Evolutionary conservation across 805 yeast genomes (phyloP).

Genomic region (Clavispora asparagi): DNA sequence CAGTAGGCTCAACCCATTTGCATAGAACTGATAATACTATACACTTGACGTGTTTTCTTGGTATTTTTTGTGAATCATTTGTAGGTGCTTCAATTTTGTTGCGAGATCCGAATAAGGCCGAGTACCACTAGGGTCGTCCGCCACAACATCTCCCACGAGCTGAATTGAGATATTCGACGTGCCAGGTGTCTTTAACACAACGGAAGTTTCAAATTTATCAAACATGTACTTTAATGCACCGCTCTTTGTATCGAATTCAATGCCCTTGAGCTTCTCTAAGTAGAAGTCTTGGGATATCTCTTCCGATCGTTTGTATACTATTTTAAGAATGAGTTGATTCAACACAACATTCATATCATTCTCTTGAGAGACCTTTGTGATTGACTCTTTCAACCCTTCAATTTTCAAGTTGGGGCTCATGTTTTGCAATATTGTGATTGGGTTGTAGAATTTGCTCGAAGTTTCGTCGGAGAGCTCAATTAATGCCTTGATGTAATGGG

Average conservation of each 20-base stretch:
- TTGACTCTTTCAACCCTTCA: constrained; percentile 56
- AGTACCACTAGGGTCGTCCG: neutral
- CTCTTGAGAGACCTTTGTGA: constrained; percentile 58
- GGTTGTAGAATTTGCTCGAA: constrained; percentile 42
- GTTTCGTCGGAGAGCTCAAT: constrained; percentile 63
- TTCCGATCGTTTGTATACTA: constrained; percentile 29
- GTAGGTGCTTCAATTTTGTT: neutral
- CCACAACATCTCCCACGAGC: constrained; percentile 2
- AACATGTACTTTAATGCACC: constrained; percentile 15
- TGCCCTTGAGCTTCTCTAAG: constrained; percentile 21
- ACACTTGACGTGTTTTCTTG: neutral
- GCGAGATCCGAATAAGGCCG: neutral
- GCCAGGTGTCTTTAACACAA: constrained; percentile 11
- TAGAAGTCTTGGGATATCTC: constrained; percentile 20
- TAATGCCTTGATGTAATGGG: constrained; percentile 71
- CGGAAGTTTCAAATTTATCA: constrained; percentile 24
- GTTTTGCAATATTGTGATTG: constrained; percentile 60
- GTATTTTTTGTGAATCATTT: neutral
- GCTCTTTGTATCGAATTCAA: constrained; percentile 18
- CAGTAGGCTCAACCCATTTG: constrained; percentile 43
- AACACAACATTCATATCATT: constrained; percentile 51
- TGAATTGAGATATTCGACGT: constrained; percentile 1
- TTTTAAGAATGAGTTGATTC: constrained; percentile 45
- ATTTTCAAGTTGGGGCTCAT: constrained; percentile 62
- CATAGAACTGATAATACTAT: neutral